Base-by-base conservation (phyloP, 441 rosid species). In the Mallotus japonicus region DNA sequence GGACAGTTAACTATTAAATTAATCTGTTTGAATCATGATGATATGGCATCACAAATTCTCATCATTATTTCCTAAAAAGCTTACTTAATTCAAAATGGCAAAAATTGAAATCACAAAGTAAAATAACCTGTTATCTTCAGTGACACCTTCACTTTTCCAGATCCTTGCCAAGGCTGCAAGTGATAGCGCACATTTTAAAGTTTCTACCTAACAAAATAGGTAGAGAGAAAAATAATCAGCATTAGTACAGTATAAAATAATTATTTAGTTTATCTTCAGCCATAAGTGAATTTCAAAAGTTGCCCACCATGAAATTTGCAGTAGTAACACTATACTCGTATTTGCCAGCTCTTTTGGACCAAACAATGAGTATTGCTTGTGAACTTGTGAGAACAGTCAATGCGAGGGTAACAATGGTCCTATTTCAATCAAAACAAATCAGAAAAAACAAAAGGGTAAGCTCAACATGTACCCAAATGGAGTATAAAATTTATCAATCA, bases 271-370 rank as follows among this genome's bases (percentile, higher is more conserved):
- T 37, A 37, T 37, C 40, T 37, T 37, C 40, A 37, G 40, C 40
- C 40, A 37, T 69, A 69, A 16, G 44, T 57, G 62, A 3, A 20
- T 22, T 44, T 44, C 49, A 10, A 44, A 44, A 44, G 7, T 44
- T 44, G 9, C 49, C 50, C 5, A 92, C 99, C 95, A 89, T 63
- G 75, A 95, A 91, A 81, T 95, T 95, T 13, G 97, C 98, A 11
- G 98, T 95, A 17, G 99, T 91, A 63, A 92, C 97, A 74, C 99
- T 95, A 55, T 92, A 95, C 79, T 92, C 97, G 42, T 95, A 95
- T 84, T 90, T 92, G 69, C 98, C 96, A 73, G 98, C 99, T 87
- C 99, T 87, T 79, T 95, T 95, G 15, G 99, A 95, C 98, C 98
- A 92, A 6, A 92, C 99, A 67, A 95, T 92, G 2, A 95, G 95